Percentiles rank a stretch among this genome's conserved stretches.
Evolutionary conservation across 345 rosid genomes (phyloP).

Genomic region (Kernera saxatilis): DNA sequence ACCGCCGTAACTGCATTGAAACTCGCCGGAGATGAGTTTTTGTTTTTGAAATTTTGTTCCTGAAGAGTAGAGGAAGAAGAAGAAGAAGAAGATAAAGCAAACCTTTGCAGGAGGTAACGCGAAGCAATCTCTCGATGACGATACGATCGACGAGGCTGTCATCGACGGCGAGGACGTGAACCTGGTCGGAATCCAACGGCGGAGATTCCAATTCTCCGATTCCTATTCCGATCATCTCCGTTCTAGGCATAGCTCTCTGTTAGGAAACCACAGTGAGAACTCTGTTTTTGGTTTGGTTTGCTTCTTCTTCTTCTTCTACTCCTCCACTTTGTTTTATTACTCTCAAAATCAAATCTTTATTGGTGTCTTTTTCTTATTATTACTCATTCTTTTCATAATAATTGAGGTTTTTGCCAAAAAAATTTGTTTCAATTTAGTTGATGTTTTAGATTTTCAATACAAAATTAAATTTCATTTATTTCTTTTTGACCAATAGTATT

Average conservation of each 20-base stretch:
- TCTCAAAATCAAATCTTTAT: neutral
- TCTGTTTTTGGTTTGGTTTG: neutral
- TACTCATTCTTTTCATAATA: no score
- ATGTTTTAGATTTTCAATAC: no score
- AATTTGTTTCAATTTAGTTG: no score
- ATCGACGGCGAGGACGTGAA: slow-evolving; percentile 91
- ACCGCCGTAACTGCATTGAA: slow-evolving; percentile 71
- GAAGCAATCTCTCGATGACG: slow-evolving; percentile 81
- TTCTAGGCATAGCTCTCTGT: slow-evolving; percentile 38
- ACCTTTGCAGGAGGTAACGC: slow-evolving; percentile 80
- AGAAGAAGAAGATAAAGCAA: neutral
- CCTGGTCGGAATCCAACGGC: slow-evolving; percentile 44
- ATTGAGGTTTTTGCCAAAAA: no score
- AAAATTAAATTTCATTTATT: no score
- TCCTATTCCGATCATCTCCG: slow-evolving; percentile 39
- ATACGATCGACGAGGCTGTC: slow-evolving; percentile 84
- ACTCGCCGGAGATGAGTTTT: neutral
- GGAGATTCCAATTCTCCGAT: slow-evolving; percentile 32
- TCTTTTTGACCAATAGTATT: no score
- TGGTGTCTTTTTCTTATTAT: neutral
- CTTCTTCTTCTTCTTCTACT: neutral
- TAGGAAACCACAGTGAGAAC: neutral
- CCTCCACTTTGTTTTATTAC: neutral
- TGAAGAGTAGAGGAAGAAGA: neutral
- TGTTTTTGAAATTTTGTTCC: neutral